Conservation (phyloP, 306 rosid species). For the Dryas octopetala region DNA sequence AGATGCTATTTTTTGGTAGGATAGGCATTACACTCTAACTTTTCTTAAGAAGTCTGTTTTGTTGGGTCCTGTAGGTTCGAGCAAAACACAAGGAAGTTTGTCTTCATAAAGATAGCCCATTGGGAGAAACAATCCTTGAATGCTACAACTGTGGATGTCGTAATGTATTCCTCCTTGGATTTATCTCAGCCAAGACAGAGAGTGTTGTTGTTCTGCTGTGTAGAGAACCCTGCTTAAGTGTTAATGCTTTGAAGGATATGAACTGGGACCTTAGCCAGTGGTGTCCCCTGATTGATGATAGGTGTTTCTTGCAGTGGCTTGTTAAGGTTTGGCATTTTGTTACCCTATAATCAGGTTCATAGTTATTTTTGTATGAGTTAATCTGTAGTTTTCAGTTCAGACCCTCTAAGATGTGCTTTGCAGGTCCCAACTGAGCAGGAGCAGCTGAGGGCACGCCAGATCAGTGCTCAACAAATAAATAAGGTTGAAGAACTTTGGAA, state of each 20-base stretch:
- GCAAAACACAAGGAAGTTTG: constrained; percentile 99
- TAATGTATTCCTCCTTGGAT: constrained; percentile 96
- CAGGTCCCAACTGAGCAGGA: constrained; percentile 99
- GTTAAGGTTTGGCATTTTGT: constrained; percentile 67
- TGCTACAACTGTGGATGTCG: constrained; percentile 99
- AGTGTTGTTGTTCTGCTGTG: constrained; percentile 98
- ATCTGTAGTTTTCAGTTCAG: neutral
- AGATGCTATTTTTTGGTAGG: neutral
- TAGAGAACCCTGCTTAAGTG: constrained; percentile 98
- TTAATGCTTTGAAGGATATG: constrained; percentile 99
- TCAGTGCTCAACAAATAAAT: constrained; percentile 98
- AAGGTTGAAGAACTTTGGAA: constrained; percentile 99
- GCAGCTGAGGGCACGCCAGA: constrained; percentile 99
- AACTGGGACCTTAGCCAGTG: constrained; percentile 99
- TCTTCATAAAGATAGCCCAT: constrained; percentile 95
- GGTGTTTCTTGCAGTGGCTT: constrained; percentile 99
- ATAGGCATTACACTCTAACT: neutral
- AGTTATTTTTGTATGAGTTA: neutral
- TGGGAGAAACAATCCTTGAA: constrained; percentile 99
- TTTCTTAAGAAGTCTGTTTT: constrained; percentile 6
- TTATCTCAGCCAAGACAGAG: constrained; percentile 99
- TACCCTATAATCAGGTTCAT: constrained; percentile 6
- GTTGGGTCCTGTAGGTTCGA: constrained; percentile 67
- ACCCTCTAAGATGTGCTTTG: constrained; percentile 28
- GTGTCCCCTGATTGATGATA: constrained; percentile 98